Conservation (phyloP, 805 yeast species). For the Debaryomyces hansenii region DNA sequence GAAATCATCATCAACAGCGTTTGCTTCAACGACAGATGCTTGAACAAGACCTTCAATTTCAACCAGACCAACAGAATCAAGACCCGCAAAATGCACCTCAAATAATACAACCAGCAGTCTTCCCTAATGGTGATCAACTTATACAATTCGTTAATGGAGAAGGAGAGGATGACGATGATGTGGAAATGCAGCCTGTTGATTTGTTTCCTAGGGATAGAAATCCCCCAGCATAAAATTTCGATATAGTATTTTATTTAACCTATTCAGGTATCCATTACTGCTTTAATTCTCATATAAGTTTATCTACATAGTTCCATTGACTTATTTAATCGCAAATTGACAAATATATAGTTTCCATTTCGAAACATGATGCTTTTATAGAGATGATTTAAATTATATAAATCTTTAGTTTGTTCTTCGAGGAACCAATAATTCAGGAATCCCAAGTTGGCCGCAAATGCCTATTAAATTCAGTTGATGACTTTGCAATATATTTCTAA, state of each 20-base stretch:
- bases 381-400: too few relatives aligned
- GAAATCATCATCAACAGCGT: slow-evolving; percentile 28
- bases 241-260: too few relatives aligned
- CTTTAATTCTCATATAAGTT: background rate
- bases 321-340: background rate
- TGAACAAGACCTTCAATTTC: slow-evolving; percentile 1
- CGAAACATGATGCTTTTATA: too few relatives aligned
- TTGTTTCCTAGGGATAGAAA: slow-evolving; percentile 20
- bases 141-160: slow-evolving; percentile 21
- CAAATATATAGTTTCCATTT: background rate
- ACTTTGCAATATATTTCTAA: slow-evolving; percentile 1
- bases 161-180: slow-evolving; percentile 30
- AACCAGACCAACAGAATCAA: slow-evolving; percentile 5
- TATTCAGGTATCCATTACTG: too few relatives aligned
- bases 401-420: slow-evolving; percentile 1
- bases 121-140: slow-evolving; percentile 26
- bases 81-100: slow-evolving; percentile 36
- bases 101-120: slow-evolving; percentile 41
- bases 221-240: background rate
- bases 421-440: slow-evolving; percentile 2
- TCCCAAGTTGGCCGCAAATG: slow-evolving; percentile 1
- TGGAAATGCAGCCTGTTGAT: slow-evolving; percentile 31
- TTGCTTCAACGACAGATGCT: slow-evolving; percentile 8
- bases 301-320: background rate
- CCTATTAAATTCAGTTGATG: slow-evolving; percentile 3